Evolutionary conservation across 2,329 filamentous ascomycete genomes (phyloP), one percentile per base, ranked within the genome.

Genomic region (Lachnellula hyalina): DNA sequence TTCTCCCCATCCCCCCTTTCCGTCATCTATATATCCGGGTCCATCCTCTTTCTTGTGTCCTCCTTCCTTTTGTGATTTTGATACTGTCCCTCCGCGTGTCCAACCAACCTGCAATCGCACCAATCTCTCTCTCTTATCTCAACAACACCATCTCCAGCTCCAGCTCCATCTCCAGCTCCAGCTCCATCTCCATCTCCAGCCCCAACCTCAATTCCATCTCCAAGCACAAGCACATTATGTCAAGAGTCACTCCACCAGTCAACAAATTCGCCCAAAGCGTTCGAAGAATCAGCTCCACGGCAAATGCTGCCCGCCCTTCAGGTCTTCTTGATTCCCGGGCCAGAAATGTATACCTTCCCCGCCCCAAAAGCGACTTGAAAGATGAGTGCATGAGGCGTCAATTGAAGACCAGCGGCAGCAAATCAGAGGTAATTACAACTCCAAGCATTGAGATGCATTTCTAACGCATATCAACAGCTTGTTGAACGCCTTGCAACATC

Each of bases 201-300:
- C 7, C 25, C 25, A 28, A n/a, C 7, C 25, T 28, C 25, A 28
- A 42, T 51, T 28, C 28, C 34, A 38, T 51, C 51, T 40, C 53
- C 56, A 52, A 49, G 38, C 21, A 14, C 48, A 58, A 47, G 45
- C 38, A 41, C 53, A 60, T 23, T 12, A 69, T 69, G 67, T 67
- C 65, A 11, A 58, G 67, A 64, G 57, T 68, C 32, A 68, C 67
- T 46, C 64, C 65, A 40, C 65, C 65, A 21, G 63, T 67, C 4
- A 64, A 53, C 47, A 68, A 63, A 48, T 53, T 68, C 45, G 60
- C 58, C 36, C 61, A 63, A 50, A 52, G 56, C 8, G 35, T 67
- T 6, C 54, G 64, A 47, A 52, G 59, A 44, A 64, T 67, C 51
- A 63, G 59, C 48, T 63, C 64, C 45, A 66, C 59, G 50, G 52